phyloP scores from a whole-genome alignment of 805 yeast species.

The Cyberlindnera japonica region DNA sequence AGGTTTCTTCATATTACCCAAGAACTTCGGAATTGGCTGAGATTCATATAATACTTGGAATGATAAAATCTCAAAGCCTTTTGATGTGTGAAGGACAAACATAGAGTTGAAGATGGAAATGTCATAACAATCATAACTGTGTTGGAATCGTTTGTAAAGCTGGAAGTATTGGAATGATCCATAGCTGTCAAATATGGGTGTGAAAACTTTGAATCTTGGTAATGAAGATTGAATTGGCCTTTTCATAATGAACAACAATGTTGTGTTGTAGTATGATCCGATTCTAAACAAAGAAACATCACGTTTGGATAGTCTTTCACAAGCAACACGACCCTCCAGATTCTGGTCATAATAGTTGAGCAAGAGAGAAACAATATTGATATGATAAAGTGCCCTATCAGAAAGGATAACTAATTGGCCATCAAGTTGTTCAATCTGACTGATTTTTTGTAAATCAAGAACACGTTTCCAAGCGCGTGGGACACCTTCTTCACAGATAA shows the following conservation, averaged over 20 bases:
- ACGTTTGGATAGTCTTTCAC: slow-evolving; percentile 48
- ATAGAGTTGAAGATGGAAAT: slow-evolving; percentile 62
- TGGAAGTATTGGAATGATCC: slow-evolving; percentile 41
- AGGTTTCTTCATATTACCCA: slow-evolving; percentile 23
- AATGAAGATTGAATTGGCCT: slow-evolving; percentile 36
- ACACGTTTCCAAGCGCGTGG: slow-evolving; percentile 56
- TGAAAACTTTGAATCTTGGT: slow-evolving; percentile 52
- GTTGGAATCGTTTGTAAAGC: slow-evolving; percentile 43
- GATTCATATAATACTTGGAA: slow-evolving; percentile 53
- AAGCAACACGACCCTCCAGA: slow-evolving; percentile 36
- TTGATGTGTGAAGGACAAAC: slow-evolving; percentile 61
- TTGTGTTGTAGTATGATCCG: slow-evolving; percentile 65
- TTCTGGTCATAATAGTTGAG: slow-evolving; percentile 49
- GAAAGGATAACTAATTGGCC: slow-evolving; percentile 56
- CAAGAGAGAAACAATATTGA: slow-evolving; percentile 58
- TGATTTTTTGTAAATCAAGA: slow-evolving; percentile 46
- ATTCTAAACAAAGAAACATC: slow-evolving; percentile 59
- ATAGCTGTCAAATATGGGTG: slow-evolving; percentile 52
- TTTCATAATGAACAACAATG: slow-evolving; percentile 53
- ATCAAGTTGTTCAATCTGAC: slow-evolving; percentile 58
- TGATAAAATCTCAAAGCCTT: slow-evolving; percentile 64
- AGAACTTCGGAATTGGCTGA: slow-evolving; percentile 52
- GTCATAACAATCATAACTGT: slow-evolving; percentile 55
- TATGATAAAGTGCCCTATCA: slow-evolving; percentile 56
- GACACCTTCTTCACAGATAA: slow-evolving; percentile 34